Base-by-base conservation (phyloP, 805 yeast genomes). In the Candida lessepsii region DNA sequence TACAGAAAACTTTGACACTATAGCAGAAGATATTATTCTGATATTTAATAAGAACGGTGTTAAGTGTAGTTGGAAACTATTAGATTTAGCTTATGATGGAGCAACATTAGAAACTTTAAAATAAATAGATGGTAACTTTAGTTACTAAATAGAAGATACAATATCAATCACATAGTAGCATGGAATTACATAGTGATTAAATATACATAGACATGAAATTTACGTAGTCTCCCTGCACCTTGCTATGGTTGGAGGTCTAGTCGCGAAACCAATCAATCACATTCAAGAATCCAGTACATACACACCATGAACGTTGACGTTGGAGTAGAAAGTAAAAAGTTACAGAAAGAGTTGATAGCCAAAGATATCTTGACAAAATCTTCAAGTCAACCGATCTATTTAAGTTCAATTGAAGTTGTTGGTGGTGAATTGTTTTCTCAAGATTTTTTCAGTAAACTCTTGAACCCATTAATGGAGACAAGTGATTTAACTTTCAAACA, bases 61-160 rank as follows among this genome's bases (percentile, higher is more conserved):
- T 44, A 61, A 70, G 23, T 90, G 97, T 58, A 65, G 74, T 23
- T 90, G 96, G 96, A 80, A 84, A 58, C 63, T 93, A 35, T 74
- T 93, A 39, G 90, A 83, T 44, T 82, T 87, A 29, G 97, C 98
- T 2, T 71, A 78, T 52, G 96, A 88, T 11, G 99, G 97, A 47
- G 93, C 96, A 14, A 63, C 51, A 10, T 15, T 39, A 33, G 42
- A 39, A 14, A 27, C 9, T 4, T 26, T 18, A 15, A 30, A 4
- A 8, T 28, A 4, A 29, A 14, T 11, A 23, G 24, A 18, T 13
- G 24, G 4, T 11, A 18, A 5, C 14, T 7, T 4, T 7, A 32
- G 21, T 16, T 18, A 30, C 21, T 15, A 18, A 13, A 10, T 18
- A 31, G n/a, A 10, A 23, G 13, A 24, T 16, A 26, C 16, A 18